phyloP scores from a whole-genome alignment of 345 rosid genomes.

The Noccaea caerulescens region DNA sequence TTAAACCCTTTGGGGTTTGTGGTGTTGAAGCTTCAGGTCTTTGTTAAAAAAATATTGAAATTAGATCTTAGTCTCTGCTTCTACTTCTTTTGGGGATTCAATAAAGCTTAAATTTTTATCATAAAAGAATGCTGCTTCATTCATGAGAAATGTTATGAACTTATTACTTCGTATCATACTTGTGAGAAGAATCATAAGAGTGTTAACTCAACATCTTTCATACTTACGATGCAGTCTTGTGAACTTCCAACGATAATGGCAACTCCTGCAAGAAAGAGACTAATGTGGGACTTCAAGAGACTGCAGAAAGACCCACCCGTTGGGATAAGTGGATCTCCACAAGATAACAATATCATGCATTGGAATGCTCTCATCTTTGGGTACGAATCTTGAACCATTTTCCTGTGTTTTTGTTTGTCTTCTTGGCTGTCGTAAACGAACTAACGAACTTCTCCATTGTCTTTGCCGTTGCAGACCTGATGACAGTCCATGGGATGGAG shows the following conservation, averaged over 20 bases:
- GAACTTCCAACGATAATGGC: slow-evolving; percentile 44
- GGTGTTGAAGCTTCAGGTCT: neutral
- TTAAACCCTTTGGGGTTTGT: neutral
- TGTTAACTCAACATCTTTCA: neutral
- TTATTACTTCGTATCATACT: neutral
- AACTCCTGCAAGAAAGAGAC: slow-evolving; percentile 62
- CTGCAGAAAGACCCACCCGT: slow-evolving; percentile 65
- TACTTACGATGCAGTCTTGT: neutral
- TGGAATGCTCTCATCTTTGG: slow-evolving; percentile 70
- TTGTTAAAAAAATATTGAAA: too few species aligned
- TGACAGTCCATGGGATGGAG: slow-evolving; percentile 91
- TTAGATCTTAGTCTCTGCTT: slow-evolving; percentile 21
- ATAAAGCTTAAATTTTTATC: neutral
- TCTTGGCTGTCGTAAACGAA: neutral
- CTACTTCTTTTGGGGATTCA: neutral
- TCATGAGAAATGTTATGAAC: neutral
- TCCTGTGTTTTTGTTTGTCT: neutral
- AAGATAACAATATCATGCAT: slow-evolving; percentile 61
- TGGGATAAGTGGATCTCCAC: slow-evolving; percentile 64
- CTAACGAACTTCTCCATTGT: slow-evolving; percentile 26
- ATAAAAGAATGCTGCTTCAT: neutral
- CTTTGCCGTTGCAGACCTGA: slow-evolving; percentile 70
- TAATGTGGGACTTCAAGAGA: slow-evolving; percentile 71
- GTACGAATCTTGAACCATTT: slow-evolving; percentile 23
- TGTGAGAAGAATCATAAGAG: slow-evolving; percentile 6